A percentile compares a stretch with the other conserved stretches of the same genome.
phyloP scores from a whole-genome alignment of 164 flowering plant genomes.

The Annona cherimola region DNA sequence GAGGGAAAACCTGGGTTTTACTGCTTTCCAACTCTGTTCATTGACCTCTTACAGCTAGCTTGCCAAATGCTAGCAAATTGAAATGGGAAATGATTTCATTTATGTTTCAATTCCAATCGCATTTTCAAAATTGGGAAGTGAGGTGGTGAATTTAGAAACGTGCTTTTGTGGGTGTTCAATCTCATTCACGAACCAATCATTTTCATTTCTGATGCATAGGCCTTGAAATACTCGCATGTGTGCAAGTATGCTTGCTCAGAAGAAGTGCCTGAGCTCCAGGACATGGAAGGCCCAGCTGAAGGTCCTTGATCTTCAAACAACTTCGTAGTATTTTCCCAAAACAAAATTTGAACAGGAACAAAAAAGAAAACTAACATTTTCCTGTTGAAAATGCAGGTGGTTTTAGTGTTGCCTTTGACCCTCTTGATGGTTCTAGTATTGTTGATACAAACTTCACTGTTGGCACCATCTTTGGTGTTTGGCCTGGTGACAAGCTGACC shows the following conservation, averaged over 20 bases:
- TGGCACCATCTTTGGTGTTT: conserved; percentile 96
- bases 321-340: not conserved
- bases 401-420: conserved; percentile 97
- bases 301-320: conserved; percentile 30
- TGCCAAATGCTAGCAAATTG: not conserved
- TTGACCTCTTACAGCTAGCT: not conserved
- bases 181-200: not conserved
- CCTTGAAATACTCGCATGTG: conserved; percentile 79
- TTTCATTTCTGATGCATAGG: conserved; percentile 36
- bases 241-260: conserved; percentile 99
- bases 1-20: not conserved
- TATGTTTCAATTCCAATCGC: not conserved
- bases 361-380: not conserved
- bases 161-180: not conserved
- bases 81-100: not conserved
- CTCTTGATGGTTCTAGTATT: conserved; percentile 95
- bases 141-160: not conserved
- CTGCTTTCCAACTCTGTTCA: not conserved
- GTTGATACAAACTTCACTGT: conserved; percentile 98
- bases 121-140: not conserved
- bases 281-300: conserved; percentile 95
- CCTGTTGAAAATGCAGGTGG: conserved; percentile 53
- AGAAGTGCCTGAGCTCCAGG: conserved; percentile 95
- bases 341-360: not conserved
- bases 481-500: conserved; percentile 94